These are phyloP conservation scores for Odonthalia washingtoniensis DNA, from an alignment of 31 red algal species.

Conservation along the genomic window DNA sequence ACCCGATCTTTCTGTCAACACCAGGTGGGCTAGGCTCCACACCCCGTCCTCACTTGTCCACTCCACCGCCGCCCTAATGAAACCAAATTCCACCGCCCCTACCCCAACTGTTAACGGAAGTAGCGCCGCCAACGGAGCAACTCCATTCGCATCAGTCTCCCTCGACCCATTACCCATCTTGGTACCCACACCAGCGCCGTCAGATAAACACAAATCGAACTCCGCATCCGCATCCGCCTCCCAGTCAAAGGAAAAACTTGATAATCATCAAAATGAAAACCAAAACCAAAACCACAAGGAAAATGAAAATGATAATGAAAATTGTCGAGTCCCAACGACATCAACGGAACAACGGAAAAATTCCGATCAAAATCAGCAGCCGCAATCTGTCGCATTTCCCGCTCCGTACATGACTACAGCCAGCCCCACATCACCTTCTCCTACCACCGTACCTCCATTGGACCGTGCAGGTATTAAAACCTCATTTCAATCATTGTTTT, in stretches of 20 bases:
- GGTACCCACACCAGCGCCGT: constrained; percentile 13
- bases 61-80: constrained; percentile 33
- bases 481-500: constrained; percentile 76
- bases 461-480: constrained; percentile 69
- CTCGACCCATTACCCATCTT: background rate
- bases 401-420: background rate
- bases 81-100: too few relatives aligned
- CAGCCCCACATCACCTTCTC: background rate
- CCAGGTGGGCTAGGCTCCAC: constrained; percentile 9
- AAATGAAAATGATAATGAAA: background rate
- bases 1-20: constrained; percentile 39
- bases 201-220: background rate
- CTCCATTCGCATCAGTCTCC: background rate
- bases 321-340: background rate
- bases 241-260: background rate
- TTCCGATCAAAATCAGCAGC: background rate
- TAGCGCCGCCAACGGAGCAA: too few relatives aligned
- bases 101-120: too few relatives aligned
- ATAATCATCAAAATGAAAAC: background rate
- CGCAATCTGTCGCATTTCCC: background rate
- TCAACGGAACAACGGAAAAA: background rate
- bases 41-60: constrained; percentile 18
- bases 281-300: background rate
- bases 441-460: constrained; percentile 8
- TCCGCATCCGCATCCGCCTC: background rate